Evolutionary conservation across 768 basidiomycete genomes (phyloP).

Genomic region (Austroboletus festivus): DNA sequence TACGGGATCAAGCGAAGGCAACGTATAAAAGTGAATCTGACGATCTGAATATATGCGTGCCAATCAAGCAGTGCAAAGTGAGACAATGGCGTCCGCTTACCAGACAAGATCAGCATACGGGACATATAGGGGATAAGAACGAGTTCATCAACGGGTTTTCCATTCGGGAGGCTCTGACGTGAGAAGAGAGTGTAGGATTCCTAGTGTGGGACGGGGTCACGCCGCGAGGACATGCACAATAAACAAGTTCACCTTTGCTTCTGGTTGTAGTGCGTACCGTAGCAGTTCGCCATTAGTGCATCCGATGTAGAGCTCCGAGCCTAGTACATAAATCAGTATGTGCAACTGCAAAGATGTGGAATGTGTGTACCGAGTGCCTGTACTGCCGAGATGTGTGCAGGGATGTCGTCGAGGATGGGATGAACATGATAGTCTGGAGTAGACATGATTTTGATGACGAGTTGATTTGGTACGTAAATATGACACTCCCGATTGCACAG

Average conservation of each 20-base stretch:
- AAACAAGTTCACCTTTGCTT: slow-evolving; percentile 43
- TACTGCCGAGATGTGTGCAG: slow-evolving; percentile 37
- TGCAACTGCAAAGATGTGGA: neutral
- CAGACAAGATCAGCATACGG: slow-evolving; percentile 72
- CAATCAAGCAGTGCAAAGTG: slow-evolving; percentile 1
- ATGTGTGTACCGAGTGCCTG: slow-evolving; percentile 56
- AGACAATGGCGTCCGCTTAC: slow-evolving; percentile 38
- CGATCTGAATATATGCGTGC: slow-evolving; percentile 39
- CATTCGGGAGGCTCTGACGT: slow-evolving; percentile 63
- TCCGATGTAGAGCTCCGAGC: slow-evolving; percentile 84
- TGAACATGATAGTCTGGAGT: slow-evolving; percentile 57
- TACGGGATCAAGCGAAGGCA: slow-evolving; percentile 78
- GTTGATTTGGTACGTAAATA: slow-evolving; percentile 24
- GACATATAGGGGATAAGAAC: slow-evolving; percentile 73
- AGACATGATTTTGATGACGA: too few species aligned
- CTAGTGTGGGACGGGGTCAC: slow-evolving; percentile 42
- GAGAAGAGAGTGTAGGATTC: slow-evolving; percentile 67
- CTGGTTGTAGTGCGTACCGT: slow-evolving; percentile 70
- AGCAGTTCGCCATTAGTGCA: slow-evolving; percentile 82
- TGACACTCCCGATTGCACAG: slow-evolving; percentile 2
- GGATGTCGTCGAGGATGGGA: slow-evolving; percentile 40
- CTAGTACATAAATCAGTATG: slow-evolving; percentile 34
- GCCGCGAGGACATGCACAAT: neutral
- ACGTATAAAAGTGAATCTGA: slow-evolving; percentile 72
- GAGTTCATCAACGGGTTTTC: slow-evolving; percentile 77